Percentiles rank a stretch among this genome's conserved stretches.
Evolutionary conservation across 169 alveolate species (phyloP).

Genomic region (Eimeria sp.): DNA sequence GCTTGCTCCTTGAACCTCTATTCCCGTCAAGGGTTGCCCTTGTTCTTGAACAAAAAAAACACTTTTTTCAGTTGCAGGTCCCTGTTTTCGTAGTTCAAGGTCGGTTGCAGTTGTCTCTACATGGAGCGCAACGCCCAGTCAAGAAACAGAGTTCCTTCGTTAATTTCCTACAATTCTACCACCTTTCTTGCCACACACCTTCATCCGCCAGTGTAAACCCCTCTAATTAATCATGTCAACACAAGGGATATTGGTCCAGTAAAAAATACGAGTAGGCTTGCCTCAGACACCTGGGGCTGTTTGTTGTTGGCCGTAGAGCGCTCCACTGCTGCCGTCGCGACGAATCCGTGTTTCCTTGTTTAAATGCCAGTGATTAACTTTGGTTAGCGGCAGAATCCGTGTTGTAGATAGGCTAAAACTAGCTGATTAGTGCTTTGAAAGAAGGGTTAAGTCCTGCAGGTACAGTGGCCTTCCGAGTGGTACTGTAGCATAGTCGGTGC

Average conservation of each 20-base stretch:
- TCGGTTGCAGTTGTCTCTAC: neutral
- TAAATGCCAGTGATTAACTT: neutral
- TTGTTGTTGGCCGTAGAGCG: conserved; percentile 9
- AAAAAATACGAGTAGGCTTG: neutral
- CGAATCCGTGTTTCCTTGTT: neutral
- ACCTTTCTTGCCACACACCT: neutral
- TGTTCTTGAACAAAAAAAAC: neutral
- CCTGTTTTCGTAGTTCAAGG: neutral
- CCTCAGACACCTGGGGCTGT: conserved; percentile 40
- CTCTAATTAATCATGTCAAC: neutral
- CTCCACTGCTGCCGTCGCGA: conserved; percentile 1
- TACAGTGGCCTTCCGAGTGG: neutral
- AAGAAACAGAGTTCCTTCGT: neutral
- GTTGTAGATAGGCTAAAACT: neutral
- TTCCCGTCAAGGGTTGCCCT: neutral
- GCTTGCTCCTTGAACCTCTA: conserved; percentile 2
- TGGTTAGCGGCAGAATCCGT: neutral
- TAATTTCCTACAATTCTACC: neutral
- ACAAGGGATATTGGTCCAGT: neutral
- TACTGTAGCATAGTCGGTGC: too few species aligned
- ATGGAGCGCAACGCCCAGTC: conserved; percentile 5
- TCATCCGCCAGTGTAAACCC: neutral
- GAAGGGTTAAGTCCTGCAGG: neutral
- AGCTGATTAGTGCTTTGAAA: neutral
- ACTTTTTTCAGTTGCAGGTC: neutral